Base-by-base conservation (phyloP, 23 red algal genomes). In the Gracilariopsis chorda region DNA sequence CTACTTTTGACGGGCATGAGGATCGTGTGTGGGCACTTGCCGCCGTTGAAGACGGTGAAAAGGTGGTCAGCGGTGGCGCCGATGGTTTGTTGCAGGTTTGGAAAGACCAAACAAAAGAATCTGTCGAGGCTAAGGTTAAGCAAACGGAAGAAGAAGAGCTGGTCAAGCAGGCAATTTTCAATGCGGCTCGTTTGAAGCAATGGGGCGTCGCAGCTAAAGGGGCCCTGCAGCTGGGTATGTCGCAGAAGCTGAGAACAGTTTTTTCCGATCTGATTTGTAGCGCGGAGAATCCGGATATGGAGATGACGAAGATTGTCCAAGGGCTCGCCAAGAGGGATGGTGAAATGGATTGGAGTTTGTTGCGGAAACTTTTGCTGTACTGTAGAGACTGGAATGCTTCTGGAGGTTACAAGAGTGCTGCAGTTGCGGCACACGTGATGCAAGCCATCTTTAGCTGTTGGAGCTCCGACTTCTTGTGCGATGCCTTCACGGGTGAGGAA, bases 61-160 rank as follows among this genome's bases (percentile, higher is more conserved):
- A 51, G 11, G 27, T 97, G 28, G 75, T 88, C 9, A 90, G 59
- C 13, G 95, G 89, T 42, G 95, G 90, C 13, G 82, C 72, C 7
- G 91, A 97, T 37, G 95, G 95, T 46, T 30, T 67, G 44, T 34
- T 97, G 3, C 36, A 60, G 7, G 29, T 93, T n/a, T 97, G 95
- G 95, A 77, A 48, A 29, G 95, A 97, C 58, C 75, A 55, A 29
- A 83, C 71, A 3, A 84, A 82, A 29, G 81, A 70, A 27, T 52
- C 51, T 23, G 28, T 44, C 19, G 78, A 70, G n/a, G 65, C 58
- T 13, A 51, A 77, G 43, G 49, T 59, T 37, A 52, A 77, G 55
- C 45, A 65, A 37, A 62, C 32, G 78, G 80, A 63, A n/a, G 69
- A 64, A 39, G 81, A 91, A 63, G 76, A 78, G 24, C 32, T 69